These are phyloP conservation scores for Spiraea crenata DNA, from an alignment of 331 rosid genomes.

Conservation along the genomic window DNA sequence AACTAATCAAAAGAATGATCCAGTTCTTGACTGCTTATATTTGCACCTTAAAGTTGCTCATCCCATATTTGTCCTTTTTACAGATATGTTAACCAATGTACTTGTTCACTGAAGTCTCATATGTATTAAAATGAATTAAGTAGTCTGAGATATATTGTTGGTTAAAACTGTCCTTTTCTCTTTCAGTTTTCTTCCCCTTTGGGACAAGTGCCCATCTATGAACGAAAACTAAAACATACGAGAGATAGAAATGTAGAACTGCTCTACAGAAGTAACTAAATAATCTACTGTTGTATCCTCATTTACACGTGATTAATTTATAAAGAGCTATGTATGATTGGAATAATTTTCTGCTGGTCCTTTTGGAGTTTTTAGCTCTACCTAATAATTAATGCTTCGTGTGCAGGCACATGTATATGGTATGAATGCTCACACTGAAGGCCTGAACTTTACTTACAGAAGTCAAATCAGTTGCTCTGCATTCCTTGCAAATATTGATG, in stretches of 20 bases:
- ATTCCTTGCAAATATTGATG: conserved; percentile 94
- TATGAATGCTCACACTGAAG: conserved; percentile 28
- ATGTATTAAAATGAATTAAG: neutral
- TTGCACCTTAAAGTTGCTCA: neutral
- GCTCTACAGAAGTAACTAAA: neutral
- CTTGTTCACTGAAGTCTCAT: neutral
- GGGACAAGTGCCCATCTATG: neutral
- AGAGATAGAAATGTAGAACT: neutral
- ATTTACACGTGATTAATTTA: neutral
- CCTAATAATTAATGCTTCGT: neutral
- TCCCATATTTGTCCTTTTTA: neutral
- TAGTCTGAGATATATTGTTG: neutral
- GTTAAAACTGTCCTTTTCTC: neutral
- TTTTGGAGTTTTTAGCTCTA: conserved; percentile 16
- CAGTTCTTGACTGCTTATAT: neutral
- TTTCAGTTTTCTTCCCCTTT: neutral
- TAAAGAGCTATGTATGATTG: neutral
- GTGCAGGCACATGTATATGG: conserved; percentile 78
- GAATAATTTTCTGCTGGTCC: neutral
- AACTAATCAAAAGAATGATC: neutral
- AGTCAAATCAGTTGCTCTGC: conserved; percentile 62
- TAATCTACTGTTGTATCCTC: neutral
- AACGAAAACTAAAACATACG: neutral
- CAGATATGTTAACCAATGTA: neutral
- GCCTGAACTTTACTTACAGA: conserved; percentile 39